Percentiles rank a stretch among this genome's conserved stretches.
phyloP scores from a whole-genome alignment of 352 stramenopile species.

The Globisporangium carolinianum region DNA sequence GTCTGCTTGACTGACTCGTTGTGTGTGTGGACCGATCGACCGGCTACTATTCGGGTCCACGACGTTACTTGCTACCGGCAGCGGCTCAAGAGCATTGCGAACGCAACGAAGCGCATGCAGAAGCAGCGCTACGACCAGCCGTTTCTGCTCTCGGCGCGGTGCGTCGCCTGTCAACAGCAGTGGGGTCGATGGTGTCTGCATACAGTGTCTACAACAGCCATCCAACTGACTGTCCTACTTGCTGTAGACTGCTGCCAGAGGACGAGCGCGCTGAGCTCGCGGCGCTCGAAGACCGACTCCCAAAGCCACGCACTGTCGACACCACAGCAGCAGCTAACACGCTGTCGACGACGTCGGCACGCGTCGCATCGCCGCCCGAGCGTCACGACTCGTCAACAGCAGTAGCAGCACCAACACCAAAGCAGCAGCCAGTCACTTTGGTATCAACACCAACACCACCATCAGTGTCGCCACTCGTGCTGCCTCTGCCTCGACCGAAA shows the following conservation, averaged over 20 bases:
- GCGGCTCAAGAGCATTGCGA: constrained; percentile 59
- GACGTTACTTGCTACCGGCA: constrained; percentile 7
- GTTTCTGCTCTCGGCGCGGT: constrained; percentile 62
- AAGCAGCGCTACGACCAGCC: constrained; percentile 58
- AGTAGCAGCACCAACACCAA: constrained; percentile 5
- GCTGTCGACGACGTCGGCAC: too few species aligned
- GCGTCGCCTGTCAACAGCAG: not conserved
- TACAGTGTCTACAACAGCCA: too few species aligned
- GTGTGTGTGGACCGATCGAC: not conserved
- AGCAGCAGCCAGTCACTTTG: not conserved
- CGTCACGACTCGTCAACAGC: not conserved
- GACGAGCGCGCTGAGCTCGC: constrained; percentile 42
- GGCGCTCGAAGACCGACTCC: constrained; percentile 39
- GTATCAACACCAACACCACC: not conserved
- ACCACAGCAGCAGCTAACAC: too few species aligned
- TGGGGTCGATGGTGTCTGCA: too few species aligned
- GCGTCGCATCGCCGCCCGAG: too few species aligned
- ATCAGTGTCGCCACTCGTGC: not conserved
- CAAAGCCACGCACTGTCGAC: constrained; percentile 4
- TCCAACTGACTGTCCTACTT: too few species aligned
- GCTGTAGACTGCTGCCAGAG: constrained; percentile 49
- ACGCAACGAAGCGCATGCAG: constrained; percentile 64
- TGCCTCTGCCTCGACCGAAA: not conserved
- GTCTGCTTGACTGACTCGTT: too few species aligned
- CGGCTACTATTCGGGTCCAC: too few species aligned